Base-by-base conservation (phyloP, 306 rosid species). In the Albizia julibrissin region DNA sequence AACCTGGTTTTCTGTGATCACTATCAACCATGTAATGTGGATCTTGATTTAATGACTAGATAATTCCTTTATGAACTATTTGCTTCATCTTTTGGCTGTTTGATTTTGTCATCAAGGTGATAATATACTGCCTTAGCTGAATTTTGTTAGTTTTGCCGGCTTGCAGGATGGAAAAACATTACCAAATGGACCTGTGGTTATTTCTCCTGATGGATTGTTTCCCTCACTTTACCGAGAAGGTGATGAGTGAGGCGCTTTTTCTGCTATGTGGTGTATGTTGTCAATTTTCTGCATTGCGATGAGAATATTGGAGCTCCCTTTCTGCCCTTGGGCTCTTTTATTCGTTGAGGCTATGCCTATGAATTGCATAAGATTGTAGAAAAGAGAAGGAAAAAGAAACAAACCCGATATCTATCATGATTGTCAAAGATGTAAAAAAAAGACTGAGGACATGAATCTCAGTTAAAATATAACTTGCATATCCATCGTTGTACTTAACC, bases 151-250 rank as follows among this genome's bases (percentile, higher is more conserved):
- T 77, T 84, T 46, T 69, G 52, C 72, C 19, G 67, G 26, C 64
- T 69, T 84, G 81, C 87, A 95, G 99, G 98, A 95, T 84, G 99
- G 99, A n/a, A 93, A 92, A 79, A 84, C 96, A 77, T 84, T 95
- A 81, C 98, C 99, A 33, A 90, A 86, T 83, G 99, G 98, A 79
- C 99, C 99, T 21, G 81, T 95, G 61, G 99, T 95, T 77, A 95
- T 95, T 79, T 95, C 99, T n/a, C 99, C 99, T 1, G 99, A 95
- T 75, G 99, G 99, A 72, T 84, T 95, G 76, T 92, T 95, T 83
- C 99, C 99, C 74, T 93, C 98, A 12, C 91, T 95, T 74, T 89
- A 22, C 85, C 96, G 98, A 43, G 99, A 95, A 93, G 99, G 98
- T 91, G 90, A 86, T 81, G 27, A 97, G 97, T 89, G 90, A 86